Base-by-base conservation (phyloP, 2,329 filamentous ascomycete species). In the Emmonsiellopsis sp. region DNA sequence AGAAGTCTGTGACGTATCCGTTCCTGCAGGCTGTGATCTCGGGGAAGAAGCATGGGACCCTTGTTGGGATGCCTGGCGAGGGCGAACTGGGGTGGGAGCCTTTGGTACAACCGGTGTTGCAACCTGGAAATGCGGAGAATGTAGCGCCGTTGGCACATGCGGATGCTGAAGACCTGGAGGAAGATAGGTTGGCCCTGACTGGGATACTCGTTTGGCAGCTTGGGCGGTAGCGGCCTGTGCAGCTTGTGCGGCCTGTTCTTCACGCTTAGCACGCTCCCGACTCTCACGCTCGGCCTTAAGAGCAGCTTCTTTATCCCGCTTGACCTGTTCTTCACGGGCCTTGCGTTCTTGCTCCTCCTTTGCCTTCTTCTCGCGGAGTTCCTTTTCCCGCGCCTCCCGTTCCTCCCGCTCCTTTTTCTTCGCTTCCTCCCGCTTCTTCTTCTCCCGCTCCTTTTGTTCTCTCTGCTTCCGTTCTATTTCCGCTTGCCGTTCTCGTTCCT, bases 71-170 rank as follows among this genome's bases (percentile, higher is more conserved):
- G 82, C 73, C 56, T 91, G 87, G 53, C 88, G 84, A 39, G 84
- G 80, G 57, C 87, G 86, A 58, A 83, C 85, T 7, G 90, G 88
- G 10, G 88, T 91, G 5, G 89, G 84, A 17, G 85, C 84, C 67
- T 95, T 95, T 10, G 90, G 84, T 46, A 95, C 72, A 31, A 83
- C 85, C 6, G 93, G 92, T 36, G 88, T 93, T 8, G 87, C 86
- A 56, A 88, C 77, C 32, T 85, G 75, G 49, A 92, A 80, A 65
- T 89, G 88, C 6, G 92, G 92, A 13, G 92, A 96, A 47, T 83
- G 82, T 58, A 85, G 78, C 55, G 71, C 72, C 13, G 73, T 71
- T 34, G 72, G 69, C 21, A 74, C 77, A 53, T 80, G 76, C 60
- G 81, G 76, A 40, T 76, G 70, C 47, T 75, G 73, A 50, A 82